Conservation (phyloP, 352 stramenopile species). For the Pythium apleroticum region DNA sequence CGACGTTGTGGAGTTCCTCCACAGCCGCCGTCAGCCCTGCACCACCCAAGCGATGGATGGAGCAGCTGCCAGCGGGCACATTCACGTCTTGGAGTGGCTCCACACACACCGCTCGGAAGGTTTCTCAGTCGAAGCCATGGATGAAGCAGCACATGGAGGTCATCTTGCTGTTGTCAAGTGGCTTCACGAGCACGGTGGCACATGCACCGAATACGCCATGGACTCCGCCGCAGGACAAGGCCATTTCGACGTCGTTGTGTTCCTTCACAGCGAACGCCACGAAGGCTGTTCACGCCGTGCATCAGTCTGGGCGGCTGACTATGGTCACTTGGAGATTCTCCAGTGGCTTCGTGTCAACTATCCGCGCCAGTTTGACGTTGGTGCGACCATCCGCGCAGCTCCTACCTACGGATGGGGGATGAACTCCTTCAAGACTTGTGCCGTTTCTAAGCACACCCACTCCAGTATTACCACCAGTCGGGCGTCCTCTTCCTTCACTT, state of each 20-base stretch:
- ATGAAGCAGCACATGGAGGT: not conserved
- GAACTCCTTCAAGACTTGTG: not conserved
- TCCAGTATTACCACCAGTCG: too few species aligned
- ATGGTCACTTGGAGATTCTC: not conserved
- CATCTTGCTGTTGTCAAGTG: not conserved
- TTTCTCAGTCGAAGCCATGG: not conserved
- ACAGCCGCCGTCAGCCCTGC: too few species aligned
- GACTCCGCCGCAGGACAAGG: not conserved
- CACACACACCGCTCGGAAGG: too few species aligned
- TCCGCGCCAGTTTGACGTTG: not conserved
- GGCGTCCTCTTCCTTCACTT: too few species aligned
- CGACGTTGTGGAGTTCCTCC: too few species aligned
- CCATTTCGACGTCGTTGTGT: not conserved
- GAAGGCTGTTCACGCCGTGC: not conserved
- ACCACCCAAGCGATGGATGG: too few species aligned
- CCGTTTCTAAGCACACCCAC: not conserved
- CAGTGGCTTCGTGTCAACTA: not conserved
- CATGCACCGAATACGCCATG: not conserved
- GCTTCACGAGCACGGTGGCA: not conserved
- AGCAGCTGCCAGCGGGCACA: too few species aligned
- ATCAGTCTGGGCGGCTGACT: not conserved
- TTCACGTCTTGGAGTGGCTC: too few species aligned
- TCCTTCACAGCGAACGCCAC: not conserved
- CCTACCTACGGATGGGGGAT: not conserved
- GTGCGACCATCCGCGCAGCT: not conserved